Conservation (phyloP, 1,284 basidiomycete species). For the Fomitopsis palustris region DNA sequence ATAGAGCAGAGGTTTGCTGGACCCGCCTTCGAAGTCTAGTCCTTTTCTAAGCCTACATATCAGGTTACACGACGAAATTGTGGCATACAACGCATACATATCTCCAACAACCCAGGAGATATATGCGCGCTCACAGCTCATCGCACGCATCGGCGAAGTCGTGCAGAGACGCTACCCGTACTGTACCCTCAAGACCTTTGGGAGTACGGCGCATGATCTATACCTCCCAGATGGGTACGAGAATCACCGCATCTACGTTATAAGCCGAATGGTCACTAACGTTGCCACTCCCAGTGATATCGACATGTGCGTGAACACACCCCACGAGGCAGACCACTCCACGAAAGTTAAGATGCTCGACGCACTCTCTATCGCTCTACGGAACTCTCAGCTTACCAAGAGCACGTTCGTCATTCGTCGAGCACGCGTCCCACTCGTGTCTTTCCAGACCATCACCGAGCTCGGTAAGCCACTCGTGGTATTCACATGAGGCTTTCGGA, state of each 20-base stretch:
- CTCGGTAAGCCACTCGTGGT: constrained; percentile 18
- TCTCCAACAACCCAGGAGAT: constrained; percentile 25
- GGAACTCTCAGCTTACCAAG: constrained; percentile 26
- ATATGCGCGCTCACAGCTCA: constrained; percentile 21
- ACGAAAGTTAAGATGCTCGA: constrained; percentile 22
- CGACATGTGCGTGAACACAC: constrained; percentile 30
- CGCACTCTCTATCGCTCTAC: constrained; percentile 25
- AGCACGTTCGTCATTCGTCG: constrained; percentile 46
- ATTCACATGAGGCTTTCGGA: neutral
- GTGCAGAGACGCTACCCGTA: constrained; percentile 19
- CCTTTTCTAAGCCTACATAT: neutral
- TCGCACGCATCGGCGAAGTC: constrained; percentile 19
- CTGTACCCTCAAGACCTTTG: constrained; percentile 23
- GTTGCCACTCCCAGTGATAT: constrained; percentile 26
- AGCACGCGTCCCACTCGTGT: constrained; percentile 59
- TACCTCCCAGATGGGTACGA: constrained; percentile 29
- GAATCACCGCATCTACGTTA: neutral
- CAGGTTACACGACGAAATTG: constrained; percentile 64
- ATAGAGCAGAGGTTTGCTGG: constrained; percentile 31
- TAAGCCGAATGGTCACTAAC: neutral
- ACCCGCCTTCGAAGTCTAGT: neutral
- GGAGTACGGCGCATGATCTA: constrained; percentile 27
- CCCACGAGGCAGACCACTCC: constrained; percentile 16
- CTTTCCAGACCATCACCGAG: constrained; percentile 48
- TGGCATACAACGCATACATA: constrained; percentile 27